phyloP scores from a whole-genome alignment of 495 filamentous ascomycete species.

The Aspergillus conjunctus region DNA sequence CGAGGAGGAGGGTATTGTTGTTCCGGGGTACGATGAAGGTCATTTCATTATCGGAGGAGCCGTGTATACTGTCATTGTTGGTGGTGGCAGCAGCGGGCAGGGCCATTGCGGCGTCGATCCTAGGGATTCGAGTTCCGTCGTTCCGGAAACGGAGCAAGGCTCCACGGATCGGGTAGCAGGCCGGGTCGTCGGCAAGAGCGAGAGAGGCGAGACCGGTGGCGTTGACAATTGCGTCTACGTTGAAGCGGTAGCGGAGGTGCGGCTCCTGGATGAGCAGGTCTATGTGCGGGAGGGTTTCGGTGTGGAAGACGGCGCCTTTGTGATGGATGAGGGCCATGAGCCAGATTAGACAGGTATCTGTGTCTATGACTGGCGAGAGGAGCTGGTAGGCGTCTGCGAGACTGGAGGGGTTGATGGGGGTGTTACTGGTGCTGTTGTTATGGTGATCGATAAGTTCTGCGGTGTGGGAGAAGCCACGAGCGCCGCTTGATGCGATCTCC shows the following conservation, averaged over 20 bases:
- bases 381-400: conserved; percentile 48
- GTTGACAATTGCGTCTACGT: conserved; percentile 52
- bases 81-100: conserved; percentile 22
- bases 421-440: too few relatives aligned
- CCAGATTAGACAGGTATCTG: conserved; percentile 51
- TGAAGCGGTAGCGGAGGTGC: conserved; percentile 34
- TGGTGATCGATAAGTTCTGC: background rate
- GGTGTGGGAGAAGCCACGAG: conserved; percentile 3
- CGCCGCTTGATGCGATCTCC: conserved; percentile 1
- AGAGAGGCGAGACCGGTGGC: conserved; percentile 44
- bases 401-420: background rate
- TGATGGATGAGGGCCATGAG: conserved; percentile 44
- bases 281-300: conserved; percentile 30
- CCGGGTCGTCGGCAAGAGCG: conserved; percentile 39
- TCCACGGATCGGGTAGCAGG: conserved; percentile 48
- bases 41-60: conserved; percentile 39
- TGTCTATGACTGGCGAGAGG: conserved; percentile 52
- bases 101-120: conserved; percentile 44
- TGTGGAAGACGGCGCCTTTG: conserved; percentile 49
- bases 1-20: conserved; percentile 52
- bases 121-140: conserved; percentile 51
- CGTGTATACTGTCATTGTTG: conserved; percentile 22
- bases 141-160: conserved; percentile 53
- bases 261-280: conserved; percentile 46
- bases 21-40: conserved; percentile 55